Percentiles rank a stretch among this genome's conserved stretches.
Evolutionary conservation across 169 alveolate genomes (phyloP).

Genomic region (Ichthyophthirius multifiliis): DNA sequence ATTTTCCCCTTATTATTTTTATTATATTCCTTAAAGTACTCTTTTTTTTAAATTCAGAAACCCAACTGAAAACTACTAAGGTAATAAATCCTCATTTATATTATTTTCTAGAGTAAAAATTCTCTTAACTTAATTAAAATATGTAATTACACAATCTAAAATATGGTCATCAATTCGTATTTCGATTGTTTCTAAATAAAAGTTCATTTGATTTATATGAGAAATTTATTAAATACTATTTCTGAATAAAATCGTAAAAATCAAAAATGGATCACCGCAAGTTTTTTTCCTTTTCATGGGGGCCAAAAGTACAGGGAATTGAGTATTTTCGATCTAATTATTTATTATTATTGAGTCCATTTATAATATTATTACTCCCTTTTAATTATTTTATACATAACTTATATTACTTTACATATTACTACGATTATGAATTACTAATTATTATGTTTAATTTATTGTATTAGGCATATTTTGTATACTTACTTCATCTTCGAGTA

Average conservation of each 20-base stretch:
- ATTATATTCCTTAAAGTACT: no score
- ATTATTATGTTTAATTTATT: no score
- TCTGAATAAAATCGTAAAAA: neutral
- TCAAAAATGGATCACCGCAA: slow-evolving; percentile 23
- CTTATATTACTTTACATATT: no score
- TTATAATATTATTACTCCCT: neutral
- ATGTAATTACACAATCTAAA: slow-evolving; percentile 8
- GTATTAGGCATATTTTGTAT: neutral
- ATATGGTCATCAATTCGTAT: slow-evolving; percentile 38
- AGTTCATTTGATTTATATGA: slow-evolving; percentile 12
- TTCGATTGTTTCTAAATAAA: slow-evolving; percentile 33
- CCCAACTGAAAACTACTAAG: no score
- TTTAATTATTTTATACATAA: no score
- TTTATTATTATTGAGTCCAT: slow-evolving; percentile 18
- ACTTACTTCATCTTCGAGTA: slow-evolving; percentile 9
- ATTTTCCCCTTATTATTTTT: no score
- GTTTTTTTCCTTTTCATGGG: slow-evolving; percentile 24
- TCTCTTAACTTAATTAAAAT: slow-evolving; percentile 8
- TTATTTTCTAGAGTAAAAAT: no score
- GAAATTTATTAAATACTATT: neutral
- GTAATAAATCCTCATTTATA: no score
- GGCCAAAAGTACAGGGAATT: slow-evolving; percentile 39
- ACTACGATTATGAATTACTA: no score
- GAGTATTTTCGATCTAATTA: slow-evolving; percentile 14
- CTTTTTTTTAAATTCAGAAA: no score